Evolutionary conservation across 495 filamentous ascomycete genomes (phyloP), one percentile per base, ranked within the genome.

Genomic region (Penicillium cataractarum): DNA sequence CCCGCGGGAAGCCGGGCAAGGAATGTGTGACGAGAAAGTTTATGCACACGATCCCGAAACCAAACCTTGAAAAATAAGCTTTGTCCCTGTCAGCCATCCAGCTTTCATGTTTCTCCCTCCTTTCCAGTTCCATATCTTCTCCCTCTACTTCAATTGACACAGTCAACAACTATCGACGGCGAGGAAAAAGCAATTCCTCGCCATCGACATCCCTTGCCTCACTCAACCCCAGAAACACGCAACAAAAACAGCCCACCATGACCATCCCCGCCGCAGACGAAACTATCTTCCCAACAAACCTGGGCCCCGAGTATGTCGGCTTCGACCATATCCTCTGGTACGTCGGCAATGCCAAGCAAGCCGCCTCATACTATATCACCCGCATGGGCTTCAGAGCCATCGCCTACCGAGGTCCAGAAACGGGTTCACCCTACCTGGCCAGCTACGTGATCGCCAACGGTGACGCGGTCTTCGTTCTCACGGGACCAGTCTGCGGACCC

Each of bases 251-350:
- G 21, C 21, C 46, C 35, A 50, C 27, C 42, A 68, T 68, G 65
- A 60, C 62, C 26, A 42, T 65, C 55, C 40, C 55, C 22, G 31
- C 46, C 57, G 44, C 54, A 22, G 60, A 62, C 37, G 62, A 67
- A 22, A 55, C 57, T n/a, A 64, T 67, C 51, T 67, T 70, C 48
- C 64, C 71, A 15, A 63, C 71, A 2, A 53, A 64, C 29, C 33
- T 72, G 29, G 70, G 70, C 19, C 71, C 67, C 1, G 71, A 71
- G 40, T 92, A 90, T 75, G 81, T 83, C 39, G 90, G 89, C 67
- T 94, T 93, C 65, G 87, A 93, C 75, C 90, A 94, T 66, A 79
- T 93, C 54, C 86, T 86, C 60, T 94, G 91, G 90, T 95, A 88
- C 69, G 92, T 95, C 15, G 90, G 90, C 57, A 94, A 96, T 71